Conservation (phyloP, 306 rosid species). For the Cucumis hystrix region DNA sequence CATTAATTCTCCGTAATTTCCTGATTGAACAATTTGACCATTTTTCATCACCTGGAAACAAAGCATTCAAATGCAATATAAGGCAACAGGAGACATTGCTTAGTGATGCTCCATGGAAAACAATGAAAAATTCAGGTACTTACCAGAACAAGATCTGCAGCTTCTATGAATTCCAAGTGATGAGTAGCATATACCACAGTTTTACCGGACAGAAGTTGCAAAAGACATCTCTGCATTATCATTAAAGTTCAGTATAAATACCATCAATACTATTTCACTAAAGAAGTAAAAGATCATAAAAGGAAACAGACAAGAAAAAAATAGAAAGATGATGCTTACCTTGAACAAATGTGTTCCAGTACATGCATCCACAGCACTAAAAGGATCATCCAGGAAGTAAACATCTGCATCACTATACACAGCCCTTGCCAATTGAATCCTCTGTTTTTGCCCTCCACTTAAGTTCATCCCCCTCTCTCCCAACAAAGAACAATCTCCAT, state of each 20-base stretch:
- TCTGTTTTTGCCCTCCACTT: conserved; percentile 92
- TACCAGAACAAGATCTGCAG: conserved; percentile 69
- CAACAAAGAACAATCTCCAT: conserved; percentile 53
- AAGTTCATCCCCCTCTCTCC: conserved; percentile 90
- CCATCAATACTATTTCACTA: neutral
- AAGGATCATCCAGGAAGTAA: conserved; percentile 85
- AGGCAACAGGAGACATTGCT: neutral
- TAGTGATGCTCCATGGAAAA: neutral
- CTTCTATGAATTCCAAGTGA: conserved; percentile 80
- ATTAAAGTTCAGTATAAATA: conserved; percentile 7
- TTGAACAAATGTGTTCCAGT: conserved; percentile 72
- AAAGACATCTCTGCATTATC: conserved; percentile 67
- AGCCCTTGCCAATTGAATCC: conserved; percentile 89
- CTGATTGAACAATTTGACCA: conserved; percentile 58
- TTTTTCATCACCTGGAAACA: conserved; percentile 58
- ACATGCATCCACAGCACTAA: conserved; percentile 93
- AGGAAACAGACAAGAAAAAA: neutral
- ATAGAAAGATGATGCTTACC: conserved; percentile 20
- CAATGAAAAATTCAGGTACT: conserved; percentile 11
- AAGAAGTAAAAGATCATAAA: neutral
- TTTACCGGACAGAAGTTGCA: conserved; percentile 56
- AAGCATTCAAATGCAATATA: neutral
- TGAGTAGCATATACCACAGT: conserved; percentile 86
- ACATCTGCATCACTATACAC: conserved; percentile 73
- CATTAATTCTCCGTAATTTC: conserved; percentile 56